Percentiles rank a stretch among this genome's conserved stretches.
Evolutionary conservation across 306 rosid species (phyloP).

Genomic region (Dryas alaskensis): DNA sequence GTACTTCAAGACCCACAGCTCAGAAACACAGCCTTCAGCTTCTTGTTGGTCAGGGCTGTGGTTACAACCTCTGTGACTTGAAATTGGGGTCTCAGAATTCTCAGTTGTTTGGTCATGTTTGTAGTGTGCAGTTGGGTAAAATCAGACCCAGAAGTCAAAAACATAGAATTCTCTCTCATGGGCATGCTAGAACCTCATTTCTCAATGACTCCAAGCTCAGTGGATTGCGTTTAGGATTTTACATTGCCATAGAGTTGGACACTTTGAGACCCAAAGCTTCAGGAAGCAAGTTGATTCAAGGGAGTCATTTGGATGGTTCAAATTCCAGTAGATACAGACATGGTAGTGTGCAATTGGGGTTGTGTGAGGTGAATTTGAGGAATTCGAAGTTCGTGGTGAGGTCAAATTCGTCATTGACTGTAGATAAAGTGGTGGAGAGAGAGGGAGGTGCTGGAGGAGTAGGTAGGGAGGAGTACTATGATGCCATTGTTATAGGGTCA

Average conservation of each 20-base stretch:
- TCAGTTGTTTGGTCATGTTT: background rate
- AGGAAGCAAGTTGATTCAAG: conserved; percentile 2
- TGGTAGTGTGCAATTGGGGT: conserved; percentile 15
- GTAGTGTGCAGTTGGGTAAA: conserved; percentile 3
- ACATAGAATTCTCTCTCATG: background rate
- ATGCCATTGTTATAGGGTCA: conserved; percentile 92
- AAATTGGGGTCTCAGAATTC: background rate
- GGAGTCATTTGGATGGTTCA: conserved; percentile 1
- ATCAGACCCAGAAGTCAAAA: conserved; percentile 22
- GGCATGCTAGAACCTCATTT: background rate
- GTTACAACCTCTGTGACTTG: conserved; percentile 11
- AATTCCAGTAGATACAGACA: background rate
- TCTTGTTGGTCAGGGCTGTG: background rate
- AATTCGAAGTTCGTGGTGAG: conserved; percentile 31
- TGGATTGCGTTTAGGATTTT: conserved; percentile 23
- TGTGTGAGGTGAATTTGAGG: conserved; percentile 11
- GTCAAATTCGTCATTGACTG: conserved; percentile 34
- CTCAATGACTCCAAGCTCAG: background rate
- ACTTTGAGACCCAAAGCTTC: background rate
- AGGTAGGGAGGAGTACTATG: conserved; percentile 38
- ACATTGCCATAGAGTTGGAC: background rate
- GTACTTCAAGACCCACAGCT: conserved; percentile 1
- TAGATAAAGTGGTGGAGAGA: conserved; percentile 43
- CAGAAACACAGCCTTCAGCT: conserved; percentile 16
- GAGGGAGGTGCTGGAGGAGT: conserved; percentile 19